Evolutionary conservation across 192 early-diverging fungal genomes (phyloP).

Genomic region (Umbelopsis isabellina): DNA sequence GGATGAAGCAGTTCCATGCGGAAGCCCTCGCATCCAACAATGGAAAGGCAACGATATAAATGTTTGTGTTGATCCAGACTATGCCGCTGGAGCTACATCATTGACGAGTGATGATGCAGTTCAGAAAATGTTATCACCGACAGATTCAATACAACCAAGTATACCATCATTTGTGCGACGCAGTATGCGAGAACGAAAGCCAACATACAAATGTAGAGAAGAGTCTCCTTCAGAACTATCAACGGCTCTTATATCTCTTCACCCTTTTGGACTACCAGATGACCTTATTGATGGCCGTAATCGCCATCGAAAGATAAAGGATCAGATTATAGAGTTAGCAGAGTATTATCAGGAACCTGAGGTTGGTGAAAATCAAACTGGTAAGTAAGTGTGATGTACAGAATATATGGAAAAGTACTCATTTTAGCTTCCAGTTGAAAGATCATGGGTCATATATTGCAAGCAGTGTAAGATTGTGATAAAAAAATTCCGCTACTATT

Average conservation of each 20-base stretch:
- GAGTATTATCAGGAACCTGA: slow-evolving; percentile 5
- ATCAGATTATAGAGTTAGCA: neutral
- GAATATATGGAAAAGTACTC: neutral
- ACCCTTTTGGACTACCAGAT: slow-evolving; percentile 8
- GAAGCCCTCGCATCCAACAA: slow-evolving; percentile 36
- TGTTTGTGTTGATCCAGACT: slow-evolving; percentile 33
- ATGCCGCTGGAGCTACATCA: slow-evolving; percentile 8
- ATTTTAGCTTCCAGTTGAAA: neutral
- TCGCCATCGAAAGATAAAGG: neutral
- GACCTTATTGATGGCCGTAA: neutral
- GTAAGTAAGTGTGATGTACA: neutral
- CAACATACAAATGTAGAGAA: slow-evolving; percentile 10
- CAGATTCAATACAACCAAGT: neutral
- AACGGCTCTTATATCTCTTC: neutral
- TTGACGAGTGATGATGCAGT: neutral
- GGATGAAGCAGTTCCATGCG: slow-evolving; percentile 39
- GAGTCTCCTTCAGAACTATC: slow-evolving; percentile 15
- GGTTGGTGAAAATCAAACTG: neutral
- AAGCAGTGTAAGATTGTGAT: slow-evolving; percentile 81
- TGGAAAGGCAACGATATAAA: slow-evolving; percentile 43
- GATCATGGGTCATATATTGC: slow-evolving; percentile 55
- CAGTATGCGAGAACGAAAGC: neutral
- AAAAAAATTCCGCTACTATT: slow-evolving; percentile 82
- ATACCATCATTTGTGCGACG: slow-evolving; percentile 12
- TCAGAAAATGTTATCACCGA: neutral